Conservation (phyloP, 768 basidiomycete species). For the Phanerodontia chrysosporium region DNA sequence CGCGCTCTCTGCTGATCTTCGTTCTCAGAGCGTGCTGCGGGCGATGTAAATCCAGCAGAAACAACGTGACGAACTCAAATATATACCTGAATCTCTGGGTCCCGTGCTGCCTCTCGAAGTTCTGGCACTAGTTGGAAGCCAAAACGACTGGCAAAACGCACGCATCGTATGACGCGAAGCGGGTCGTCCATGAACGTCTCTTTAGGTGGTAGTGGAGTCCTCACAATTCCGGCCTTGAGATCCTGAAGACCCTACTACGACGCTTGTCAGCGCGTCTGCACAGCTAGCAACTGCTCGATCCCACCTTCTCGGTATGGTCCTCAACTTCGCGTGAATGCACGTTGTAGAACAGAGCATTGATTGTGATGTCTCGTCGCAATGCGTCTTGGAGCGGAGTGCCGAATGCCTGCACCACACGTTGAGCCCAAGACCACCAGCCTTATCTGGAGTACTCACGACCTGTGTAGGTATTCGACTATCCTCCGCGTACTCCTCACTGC, state of each 20-base stretch:
- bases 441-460: constrained; percentile 50
- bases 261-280: constrained; percentile 3
- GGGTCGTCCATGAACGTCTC: constrained; percentile 96
- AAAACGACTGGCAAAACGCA: constrained; percentile 89
- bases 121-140: constrained; percentile 75
- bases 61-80: too few species aligned
- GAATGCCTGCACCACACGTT: constrained; percentile 53
- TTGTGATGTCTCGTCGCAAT: constrained; percentile 85
- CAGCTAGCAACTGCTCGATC: not conserved
- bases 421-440: not conserved
- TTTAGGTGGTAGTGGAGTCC: constrained; percentile 82
- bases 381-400: constrained; percentile 94
- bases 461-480: constrained; percentile 85
- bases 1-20: constrained; percentile 88
- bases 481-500: constrained; percentile 87
- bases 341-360: constrained; percentile 96
- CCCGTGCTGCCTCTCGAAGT: constrained; percentile 56
- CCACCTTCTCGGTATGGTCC: constrained; percentile 78
- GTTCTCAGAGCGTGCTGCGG: constrained; percentile 56
- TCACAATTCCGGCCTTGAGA: constrained; percentile 68
- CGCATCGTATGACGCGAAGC: constrained; percentile 82
- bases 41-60: not conserved
- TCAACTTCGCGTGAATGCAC: constrained; percentile 83
- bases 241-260: constrained; percentile 74
- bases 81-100: constrained; percentile 65